Base-by-base conservation (phyloP, 2,329 filamentous ascomycete species). In the Fusarium decemcellulare region DNA sequence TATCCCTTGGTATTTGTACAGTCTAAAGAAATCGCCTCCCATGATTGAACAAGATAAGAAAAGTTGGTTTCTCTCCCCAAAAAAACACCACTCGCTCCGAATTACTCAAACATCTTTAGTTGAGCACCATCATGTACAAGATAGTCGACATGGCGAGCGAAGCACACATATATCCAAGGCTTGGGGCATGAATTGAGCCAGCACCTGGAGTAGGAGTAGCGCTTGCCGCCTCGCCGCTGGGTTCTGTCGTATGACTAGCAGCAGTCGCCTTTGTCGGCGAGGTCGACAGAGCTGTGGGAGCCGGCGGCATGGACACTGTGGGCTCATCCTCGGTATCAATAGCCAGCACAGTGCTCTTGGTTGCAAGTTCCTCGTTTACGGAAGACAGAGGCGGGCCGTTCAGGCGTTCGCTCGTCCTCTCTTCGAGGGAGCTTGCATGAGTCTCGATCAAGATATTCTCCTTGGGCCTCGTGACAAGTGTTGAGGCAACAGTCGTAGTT, bases 291-390 rank as follows among this genome's bases (percentile, higher is more conserved):
- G 61, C 50, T 29, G 32, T 71, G 23, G 64, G 59, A 18, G 65
- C 56, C 18, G 51, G 48, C 23, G 68, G 68, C 7, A 72, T 42
- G 36, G 65, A 67, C 29, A 67, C 59, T 9, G 69, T 71, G 9
- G 69, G 68, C 27, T 64, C 42, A 5, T 72, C 44, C 5, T 72
- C 69, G 44, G 65, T 70, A n/a, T 71, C 69, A 10, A 71, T 71
- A 9, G 65, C 68, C 12, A 71, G 68, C 46, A 69, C 39, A 6
- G 60, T 69, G 39, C 68, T 71, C 61, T 71, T 58, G 32, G 68
- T 71, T 5, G 68, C 68, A 9, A 71, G 68, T 4, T 66, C 61
- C 36, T 71, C 68, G 8, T 71, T 46, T 18, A 71, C 68, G 2
- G 61, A 68, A 2, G 68, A 61, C 43, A 62, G 18, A 8, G 65